These are phyloP conservation scores for Colletotrichum musicola DNA, from an alignment of 2,329 filamentous ascomycete species.

Conservation along the genomic window DNA sequence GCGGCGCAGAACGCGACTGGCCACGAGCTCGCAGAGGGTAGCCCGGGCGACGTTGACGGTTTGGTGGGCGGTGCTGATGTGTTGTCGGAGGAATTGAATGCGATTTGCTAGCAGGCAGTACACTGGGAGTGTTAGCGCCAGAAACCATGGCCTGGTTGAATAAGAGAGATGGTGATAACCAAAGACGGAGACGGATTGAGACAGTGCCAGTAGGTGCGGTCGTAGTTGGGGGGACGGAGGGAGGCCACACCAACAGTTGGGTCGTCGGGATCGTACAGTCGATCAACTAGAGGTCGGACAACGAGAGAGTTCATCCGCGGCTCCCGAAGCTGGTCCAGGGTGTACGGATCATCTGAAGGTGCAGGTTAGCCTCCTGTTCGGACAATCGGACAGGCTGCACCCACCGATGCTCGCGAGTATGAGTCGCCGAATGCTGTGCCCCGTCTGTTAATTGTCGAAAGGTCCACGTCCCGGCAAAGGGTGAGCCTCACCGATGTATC, in stretches of 20 bases:
- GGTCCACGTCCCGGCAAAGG: not conserved
- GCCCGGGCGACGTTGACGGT: constrained; percentile 78
- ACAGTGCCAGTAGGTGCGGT: not conserved
- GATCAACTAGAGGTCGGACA: constrained; percentile 75
- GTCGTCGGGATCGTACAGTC: constrained; percentile 74
- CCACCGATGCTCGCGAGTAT: constrained; percentile 31
- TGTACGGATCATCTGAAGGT: constrained; percentile 56
- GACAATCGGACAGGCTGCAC: not conserved
- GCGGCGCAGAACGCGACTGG: constrained; percentile 73
- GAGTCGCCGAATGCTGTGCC: constrained; percentile 26
- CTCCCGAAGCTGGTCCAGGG: constrained; percentile 73
- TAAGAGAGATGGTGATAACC: not conserved
- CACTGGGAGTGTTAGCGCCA: constrained; percentile 54
- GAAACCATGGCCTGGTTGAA: too few relatives aligned
- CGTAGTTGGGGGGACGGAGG: not conserved
- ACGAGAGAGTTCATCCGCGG: constrained; percentile 76
- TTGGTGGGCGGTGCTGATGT: constrained; percentile 74
- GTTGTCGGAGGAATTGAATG: constrained; percentile 76
- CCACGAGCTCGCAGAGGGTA: constrained; percentile 76
- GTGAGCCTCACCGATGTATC: constrained; percentile 29
- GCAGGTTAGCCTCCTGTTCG: constrained; percentile 1
- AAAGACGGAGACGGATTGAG: too few relatives aligned
- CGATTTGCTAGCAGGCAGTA: constrained; percentile 80
- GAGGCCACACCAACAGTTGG: constrained; percentile 67
- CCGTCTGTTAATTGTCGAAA: not conserved